These are phyloP conservation scores for Penicillium corylophilum DNA, from an alignment of 2,329 filamentous ascomycete species.

Conservation along the genomic window DNA sequence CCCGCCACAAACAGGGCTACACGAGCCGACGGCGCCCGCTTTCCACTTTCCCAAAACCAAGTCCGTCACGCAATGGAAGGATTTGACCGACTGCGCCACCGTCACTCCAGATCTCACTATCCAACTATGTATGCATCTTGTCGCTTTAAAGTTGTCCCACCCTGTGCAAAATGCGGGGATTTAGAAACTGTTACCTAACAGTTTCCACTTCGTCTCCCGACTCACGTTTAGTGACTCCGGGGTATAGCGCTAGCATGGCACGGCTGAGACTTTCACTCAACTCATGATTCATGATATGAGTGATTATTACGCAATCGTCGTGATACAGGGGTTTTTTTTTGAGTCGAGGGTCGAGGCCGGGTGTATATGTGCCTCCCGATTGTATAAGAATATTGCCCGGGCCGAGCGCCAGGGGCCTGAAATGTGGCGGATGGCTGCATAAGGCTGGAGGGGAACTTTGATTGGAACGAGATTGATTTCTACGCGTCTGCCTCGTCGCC, in stretches of 20 bases:
- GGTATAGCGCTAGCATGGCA: background rate
- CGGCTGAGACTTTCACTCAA: background rate
- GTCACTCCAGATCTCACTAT: background rate
- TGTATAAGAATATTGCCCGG: too few relatives aligned
- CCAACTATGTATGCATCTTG: background rate
- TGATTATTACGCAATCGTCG: background rate
- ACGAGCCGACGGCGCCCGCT: background rate
- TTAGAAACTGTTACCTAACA: constrained; percentile 30
- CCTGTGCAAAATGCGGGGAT: constrained; percentile 26
- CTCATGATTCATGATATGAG: background rate
- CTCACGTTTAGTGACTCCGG: background rate
- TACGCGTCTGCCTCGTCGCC: background rate
- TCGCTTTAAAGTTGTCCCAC: constrained; percentile 20
- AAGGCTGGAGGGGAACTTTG: background rate
- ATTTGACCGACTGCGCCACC: background rate
- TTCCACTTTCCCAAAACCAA: background rate
- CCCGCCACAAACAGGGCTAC: background rate
- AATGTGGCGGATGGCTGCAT: background rate
- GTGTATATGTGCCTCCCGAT: too few relatives aligned
- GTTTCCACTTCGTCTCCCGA: constrained; percentile 25
- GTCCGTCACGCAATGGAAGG: background rate
- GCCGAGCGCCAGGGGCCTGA: too few relatives aligned
- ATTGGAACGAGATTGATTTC: background rate
- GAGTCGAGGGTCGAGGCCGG: background rate
- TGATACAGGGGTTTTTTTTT: too few relatives aligned